Percentiles rank a stretch among this genome's conserved stretches.
phyloP scores from a whole-genome alignment of 129 eudicot genomes.

The Pseudognaphalium luteoalbum region DNA sequence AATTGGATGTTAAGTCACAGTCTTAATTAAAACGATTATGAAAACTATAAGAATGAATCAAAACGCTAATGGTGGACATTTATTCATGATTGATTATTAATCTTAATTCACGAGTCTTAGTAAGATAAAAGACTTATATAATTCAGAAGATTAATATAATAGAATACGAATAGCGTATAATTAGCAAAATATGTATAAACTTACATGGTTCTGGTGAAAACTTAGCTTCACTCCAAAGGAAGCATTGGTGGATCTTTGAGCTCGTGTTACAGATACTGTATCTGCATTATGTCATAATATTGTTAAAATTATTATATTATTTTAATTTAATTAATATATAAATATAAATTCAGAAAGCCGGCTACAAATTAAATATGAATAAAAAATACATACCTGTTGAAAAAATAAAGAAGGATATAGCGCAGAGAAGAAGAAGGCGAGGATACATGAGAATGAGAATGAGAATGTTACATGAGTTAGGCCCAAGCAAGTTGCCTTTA shows the following conservation, averaged over 20 bases:
- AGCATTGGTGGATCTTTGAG: constrained; percentile 3
- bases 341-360: not conserved
- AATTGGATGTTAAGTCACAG: too few relatives aligned
- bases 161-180: too few relatives aligned
- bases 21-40: too few relatives aligned
- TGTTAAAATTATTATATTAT: too few relatives aligned
- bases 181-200: not conserved
- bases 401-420: constrained; percentile 12
- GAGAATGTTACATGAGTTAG: not conserved
- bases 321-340: too few relatives aligned
- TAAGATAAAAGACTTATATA: too few relatives aligned
- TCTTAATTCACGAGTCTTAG: too few relatives aligned
- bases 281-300: not conserved
- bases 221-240: not conserved
- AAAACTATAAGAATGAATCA: too few relatives aligned
- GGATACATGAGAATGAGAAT: constrained; percentile 29
- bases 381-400: constrained; percentile 10
- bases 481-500: not conserved
- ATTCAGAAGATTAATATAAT: too few relatives aligned
- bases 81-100: too few relatives aligned
- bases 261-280: not conserved
- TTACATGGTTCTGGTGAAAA: constrained; percentile 5
- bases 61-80: too few relatives aligned
- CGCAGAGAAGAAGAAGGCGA: constrained; percentile 20
- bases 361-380: too few relatives aligned